These are phyloP conservation scores for Cercospora sp. DNA, from an alignment of 2,329 filamentous ascomycete genomes.

Conservation along the genomic window DNA sequence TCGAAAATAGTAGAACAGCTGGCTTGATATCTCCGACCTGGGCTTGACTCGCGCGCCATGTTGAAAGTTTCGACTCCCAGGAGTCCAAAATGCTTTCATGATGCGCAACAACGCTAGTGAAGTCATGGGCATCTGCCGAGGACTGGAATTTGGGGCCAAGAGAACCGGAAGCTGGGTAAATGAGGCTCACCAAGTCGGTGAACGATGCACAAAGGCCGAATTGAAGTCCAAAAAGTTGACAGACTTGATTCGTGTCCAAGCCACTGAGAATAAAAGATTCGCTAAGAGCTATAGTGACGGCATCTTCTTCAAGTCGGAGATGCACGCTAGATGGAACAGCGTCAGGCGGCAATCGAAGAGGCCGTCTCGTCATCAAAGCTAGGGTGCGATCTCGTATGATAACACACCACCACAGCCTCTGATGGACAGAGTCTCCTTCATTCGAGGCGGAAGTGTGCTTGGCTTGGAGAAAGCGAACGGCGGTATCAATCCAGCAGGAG, in stretches of 20 bases:
- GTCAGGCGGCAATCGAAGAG: background rate
- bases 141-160: background rate
- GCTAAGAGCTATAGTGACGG: background rate
- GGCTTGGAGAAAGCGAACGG: background rate
- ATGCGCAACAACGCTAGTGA: background rate
- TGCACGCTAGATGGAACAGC: background rate
- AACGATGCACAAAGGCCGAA: background rate
- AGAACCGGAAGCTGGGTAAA: background rate
- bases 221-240: background rate
- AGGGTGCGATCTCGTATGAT: background rate
- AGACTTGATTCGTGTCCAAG: background rate
- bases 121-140: background rate
- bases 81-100: background rate
- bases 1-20: background rate
- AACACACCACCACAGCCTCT: background rate
- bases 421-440: background rate
- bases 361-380: background rate
- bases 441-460: background rate
- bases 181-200: background rate
- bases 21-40: background rate
- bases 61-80: background rate
- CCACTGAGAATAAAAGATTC: background rate
- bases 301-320: background rate
- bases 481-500: background rate
- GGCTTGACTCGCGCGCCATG: background rate